phyloP scores from a whole-genome alignment of 495 filamentous ascomycete genomes.

The Terfezia claveryi region DNA sequence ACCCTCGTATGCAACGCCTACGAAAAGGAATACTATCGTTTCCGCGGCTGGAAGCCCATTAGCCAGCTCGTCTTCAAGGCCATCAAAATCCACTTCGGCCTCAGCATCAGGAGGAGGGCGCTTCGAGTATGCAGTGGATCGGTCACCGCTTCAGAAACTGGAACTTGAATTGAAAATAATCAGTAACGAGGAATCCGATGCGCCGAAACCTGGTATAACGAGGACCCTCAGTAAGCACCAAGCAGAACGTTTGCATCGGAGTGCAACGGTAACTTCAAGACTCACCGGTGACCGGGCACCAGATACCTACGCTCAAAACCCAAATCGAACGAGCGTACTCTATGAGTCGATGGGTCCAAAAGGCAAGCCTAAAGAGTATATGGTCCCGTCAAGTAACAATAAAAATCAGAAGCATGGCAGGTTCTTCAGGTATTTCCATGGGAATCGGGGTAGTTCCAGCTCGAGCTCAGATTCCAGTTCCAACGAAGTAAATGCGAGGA shows the following conservation, averaged over 20 bases:
- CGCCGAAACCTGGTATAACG: constrained; percentile 16
- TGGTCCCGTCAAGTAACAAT: not conserved
- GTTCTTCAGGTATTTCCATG: constrained; percentile 4
- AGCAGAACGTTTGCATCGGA: constrained; percentile 12
- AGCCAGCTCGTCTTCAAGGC: not conserved
- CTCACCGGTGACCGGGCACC: constrained; percentile 1
- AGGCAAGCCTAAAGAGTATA: not conserved
- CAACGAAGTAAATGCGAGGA: not conserved
- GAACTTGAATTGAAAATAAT: constrained; percentile 72
- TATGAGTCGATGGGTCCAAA: not conserved
- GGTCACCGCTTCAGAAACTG: constrained; percentile 77
- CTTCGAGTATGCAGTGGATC: constrained; percentile 30
- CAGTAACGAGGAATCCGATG: constrained; percentile 73
- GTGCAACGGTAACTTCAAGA: constrained; percentile 12
- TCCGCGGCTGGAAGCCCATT: not conserved
- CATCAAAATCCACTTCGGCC: constrained; percentile 15
- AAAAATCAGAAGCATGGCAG: constrained; percentile 4
- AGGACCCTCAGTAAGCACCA: constrained; percentile 14
- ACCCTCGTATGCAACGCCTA: not conserved
- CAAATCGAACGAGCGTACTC: not conserved
- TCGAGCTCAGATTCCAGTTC: not conserved
- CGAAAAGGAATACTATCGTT: not conserved
- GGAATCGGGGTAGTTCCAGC: not conserved
- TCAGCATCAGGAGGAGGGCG: not conserved
- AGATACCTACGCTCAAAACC: not conserved